phyloP scores from a whole-genome alignment of 2,329 filamentous ascomycete genomes.

The Cercospora citrullina region DNA sequence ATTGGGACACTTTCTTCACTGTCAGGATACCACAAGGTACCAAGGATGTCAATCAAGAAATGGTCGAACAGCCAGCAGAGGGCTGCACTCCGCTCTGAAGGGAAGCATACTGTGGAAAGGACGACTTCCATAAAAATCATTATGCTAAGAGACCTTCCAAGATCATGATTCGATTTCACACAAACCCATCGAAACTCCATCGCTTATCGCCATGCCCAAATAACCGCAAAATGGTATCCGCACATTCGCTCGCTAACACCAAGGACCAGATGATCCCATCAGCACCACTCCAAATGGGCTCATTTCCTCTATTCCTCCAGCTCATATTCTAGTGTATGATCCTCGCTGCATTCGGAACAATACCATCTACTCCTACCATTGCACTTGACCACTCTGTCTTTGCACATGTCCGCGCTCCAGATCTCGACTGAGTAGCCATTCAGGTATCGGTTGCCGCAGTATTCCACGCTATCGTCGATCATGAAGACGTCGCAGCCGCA shows the following conservation, averaged over 20 bases:
- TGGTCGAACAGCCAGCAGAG: background rate
- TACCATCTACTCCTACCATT: conserved; percentile 20
- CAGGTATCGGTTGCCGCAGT: conserved; percentile 48
- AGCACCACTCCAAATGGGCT: conserved; percentile 59
- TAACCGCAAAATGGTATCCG: background rate
- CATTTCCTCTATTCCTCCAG: conserved; percentile 48
- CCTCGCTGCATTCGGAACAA: conserved; percentile 26
- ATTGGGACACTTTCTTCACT: background rate
- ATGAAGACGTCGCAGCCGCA: conserved; percentile 54
- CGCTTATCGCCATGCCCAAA: background rate
- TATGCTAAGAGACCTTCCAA: background rate
- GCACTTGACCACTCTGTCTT: conserved; percentile 29
- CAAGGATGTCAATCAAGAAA: background rate
- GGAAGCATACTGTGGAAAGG: background rate
- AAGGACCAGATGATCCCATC: background rate
- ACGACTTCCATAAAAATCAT: background rate
- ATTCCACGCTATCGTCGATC: conserved; percentile 48
- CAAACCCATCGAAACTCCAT: background rate
- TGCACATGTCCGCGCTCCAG: conserved; percentile 49
- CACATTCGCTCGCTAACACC: background rate
- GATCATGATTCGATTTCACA: background rate
- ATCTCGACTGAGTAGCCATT: conserved; percentile 51
- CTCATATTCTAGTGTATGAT: conserved; percentile 29
- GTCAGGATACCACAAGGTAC: background rate
- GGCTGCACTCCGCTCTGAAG: background rate